These are phyloP conservation scores for Nothopassalora personata DNA, from an alignment of 2,329 filamentous ascomycete genomes.

Conservation along the genomic window DNA sequence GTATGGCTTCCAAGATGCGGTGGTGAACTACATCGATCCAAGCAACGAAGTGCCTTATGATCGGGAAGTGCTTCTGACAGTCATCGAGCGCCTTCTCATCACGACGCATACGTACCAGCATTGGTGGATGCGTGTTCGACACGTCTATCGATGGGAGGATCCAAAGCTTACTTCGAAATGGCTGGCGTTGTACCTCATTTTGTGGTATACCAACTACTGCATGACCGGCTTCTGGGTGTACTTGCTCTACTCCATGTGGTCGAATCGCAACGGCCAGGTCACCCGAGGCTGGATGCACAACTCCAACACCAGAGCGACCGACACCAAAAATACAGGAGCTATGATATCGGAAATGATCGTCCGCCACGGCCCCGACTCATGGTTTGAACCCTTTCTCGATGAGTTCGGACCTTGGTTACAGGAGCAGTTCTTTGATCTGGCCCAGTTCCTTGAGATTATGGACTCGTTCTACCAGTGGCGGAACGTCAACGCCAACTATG, in stretches of 20 bases:
- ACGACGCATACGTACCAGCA: neutral
- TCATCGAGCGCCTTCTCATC: constrained; percentile 1
- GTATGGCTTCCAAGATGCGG: neutral
- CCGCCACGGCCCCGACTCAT: neutral
- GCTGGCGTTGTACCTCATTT: neutral
- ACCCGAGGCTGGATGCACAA: neutral
- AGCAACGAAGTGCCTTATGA: neutral
- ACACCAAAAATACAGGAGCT: neutral
- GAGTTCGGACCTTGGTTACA: neutral
- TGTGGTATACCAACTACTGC: neutral
- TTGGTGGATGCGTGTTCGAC: constrained; percentile 4
- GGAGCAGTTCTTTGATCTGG: neutral
- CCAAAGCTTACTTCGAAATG: neutral
- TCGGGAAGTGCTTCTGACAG: neutral
- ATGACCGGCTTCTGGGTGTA: constrained; percentile 1
- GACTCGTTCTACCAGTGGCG: neutral
- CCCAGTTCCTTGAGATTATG: neutral
- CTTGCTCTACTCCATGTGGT: constrained; percentile 1
- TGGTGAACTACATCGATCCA: neutral
- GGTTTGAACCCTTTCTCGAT: neutral
- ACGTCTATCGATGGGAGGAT: constrained; percentile 3
- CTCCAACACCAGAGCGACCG: neutral
- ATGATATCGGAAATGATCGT: neutral
- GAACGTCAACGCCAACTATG: neutral
- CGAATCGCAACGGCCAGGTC: neutral